Evolutionary conservation across 2,329 filamentous ascomycete genomes (phyloP), one percentile per base, ranked within the genome.

Genomic region (Sordariomycetes sp.): DNA sequence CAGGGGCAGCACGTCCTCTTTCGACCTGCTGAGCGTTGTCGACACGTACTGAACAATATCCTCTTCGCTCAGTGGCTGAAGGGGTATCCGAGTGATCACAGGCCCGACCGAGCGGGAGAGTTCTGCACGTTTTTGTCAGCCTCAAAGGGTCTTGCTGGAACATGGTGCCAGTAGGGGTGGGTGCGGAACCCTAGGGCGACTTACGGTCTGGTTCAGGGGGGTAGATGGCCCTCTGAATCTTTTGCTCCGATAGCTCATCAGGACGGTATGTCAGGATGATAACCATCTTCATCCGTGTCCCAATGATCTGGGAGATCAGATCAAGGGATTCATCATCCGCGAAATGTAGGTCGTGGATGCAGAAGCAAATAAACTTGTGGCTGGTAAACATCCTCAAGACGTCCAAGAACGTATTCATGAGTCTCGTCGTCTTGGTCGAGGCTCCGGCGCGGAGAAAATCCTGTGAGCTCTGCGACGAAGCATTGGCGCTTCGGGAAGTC

Each of bases 321-420:
- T 96, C 90, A 54, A 94, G 74, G 16, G 88, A 94, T 69, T 97
- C 93, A 28, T 88, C 83, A 67, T 97, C 93, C 7, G 91, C 90
- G 69, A 90, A 94, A 65, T 97, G 91, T 35, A 97, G 74, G 70
- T 97, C 93, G 66, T 97, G 93, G 32, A 97, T 73, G 64, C 86
- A 91, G 64, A 96, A 86, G 66, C 90, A 95, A 58, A 96, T 91
- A 65, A 96, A 85, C 65, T 92, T 94, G 68, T 92, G 86, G 22
- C 86, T 79, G 0, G 90, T 88, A 58, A 97, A 85, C 50, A 95
- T 82, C 57, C 89, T 83, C 55, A 97, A 71, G 11, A 96, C 87
- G 64, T 97, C 92, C 53, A 96, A 75, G 64, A 95, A 93, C 1
- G 89, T 92, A 66, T 91, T 93, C 79, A 93, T 89, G 59, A 96